Conservation (phyloP, 1,284 basidiomycete species). For the Mycena citricolor region DNA sequence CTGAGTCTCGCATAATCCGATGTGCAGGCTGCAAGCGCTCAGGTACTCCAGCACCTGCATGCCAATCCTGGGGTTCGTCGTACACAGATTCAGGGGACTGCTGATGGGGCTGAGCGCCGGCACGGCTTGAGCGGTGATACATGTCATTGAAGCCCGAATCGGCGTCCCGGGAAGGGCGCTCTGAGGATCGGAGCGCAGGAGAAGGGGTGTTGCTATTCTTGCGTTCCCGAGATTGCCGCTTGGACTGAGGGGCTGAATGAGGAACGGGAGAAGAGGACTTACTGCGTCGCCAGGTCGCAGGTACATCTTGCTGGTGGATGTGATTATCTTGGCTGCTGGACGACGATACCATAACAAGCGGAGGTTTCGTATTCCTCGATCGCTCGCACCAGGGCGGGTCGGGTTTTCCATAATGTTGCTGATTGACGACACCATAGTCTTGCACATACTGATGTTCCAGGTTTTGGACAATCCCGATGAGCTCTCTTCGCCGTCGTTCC, state of each 20-base stretch:
- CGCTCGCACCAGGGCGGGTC: too few relatives aligned
- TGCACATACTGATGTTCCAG: conserved; percentile 28
- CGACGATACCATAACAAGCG: conserved; percentile 20
- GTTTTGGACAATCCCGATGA: conserved; percentile 45
- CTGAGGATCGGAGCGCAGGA: too few relatives aligned
- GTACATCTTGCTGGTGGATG: conserved; percentile 4
- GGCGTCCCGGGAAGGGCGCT: too few relatives aligned
- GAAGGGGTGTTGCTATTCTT: too few relatives aligned
- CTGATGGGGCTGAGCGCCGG: too few relatives aligned
- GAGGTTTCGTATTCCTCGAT: conserved; percentile 8
- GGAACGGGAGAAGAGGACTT: conserved; percentile 18
- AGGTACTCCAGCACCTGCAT: too few relatives aligned
- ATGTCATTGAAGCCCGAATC: too few relatives aligned
- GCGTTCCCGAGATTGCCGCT: too few relatives aligned
- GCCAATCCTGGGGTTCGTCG: conserved; percentile 12
- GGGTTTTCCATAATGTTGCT: too few relatives aligned
- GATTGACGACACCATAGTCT: conserved; percentile 8
- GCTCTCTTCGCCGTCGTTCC: conserved; percentile 38
- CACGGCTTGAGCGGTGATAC: too few relatives aligned
- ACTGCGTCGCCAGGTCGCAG: conserved; percentile 10
- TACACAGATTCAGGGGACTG: conserved; percentile 20
- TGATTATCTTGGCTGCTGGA: conserved; percentile 13
- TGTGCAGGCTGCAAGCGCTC: too few relatives aligned
- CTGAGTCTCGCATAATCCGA: conserved; percentile 13
- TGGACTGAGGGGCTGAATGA: conserved; percentile 10